Evolutionary conservation across 139 green algal genomes (phyloP), one percentile per base, ranked within the genome.

Genomic region (Nannochloris sp.): DNA sequence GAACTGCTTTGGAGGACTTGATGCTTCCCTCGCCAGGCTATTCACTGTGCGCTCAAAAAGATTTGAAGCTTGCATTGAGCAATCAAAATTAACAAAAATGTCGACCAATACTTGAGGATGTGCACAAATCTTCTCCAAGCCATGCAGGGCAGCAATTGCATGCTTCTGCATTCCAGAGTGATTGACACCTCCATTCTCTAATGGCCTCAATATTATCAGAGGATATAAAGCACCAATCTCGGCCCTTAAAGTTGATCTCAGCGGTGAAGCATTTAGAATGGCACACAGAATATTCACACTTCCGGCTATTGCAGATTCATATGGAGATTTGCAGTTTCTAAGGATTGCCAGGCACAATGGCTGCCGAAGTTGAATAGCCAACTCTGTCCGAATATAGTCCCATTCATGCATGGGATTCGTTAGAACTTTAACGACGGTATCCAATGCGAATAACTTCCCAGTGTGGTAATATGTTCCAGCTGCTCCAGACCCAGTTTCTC

Each of bases 61-160:
- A 78, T 90, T 87, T 44, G 79, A 68, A 10, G 76, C 79, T 51
- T 86, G 68, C 64, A 95, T 68, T 57, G 94, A 85, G 62, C 90
- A 96, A 75, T 97, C 90, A 68, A 90, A 97, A 76, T 97, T 97
- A 16, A 97, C 84, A 75, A 93, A 97, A 14, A 95, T 60, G 60
- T 96, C 89, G 36, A 94, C 85, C 70, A 90, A 58, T 31, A 73
- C 23, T 56, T 76, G 69, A 9, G 60, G 23, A 19, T n/a, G 15
- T 16, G 12, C 29, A 19, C 60, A 66, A 21, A 66, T 31, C 14
- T 16, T 8, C 15, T 37, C 60, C 25, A 66, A 21, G 19, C 57
- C 57, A 18, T 8, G 19, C 14, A 66, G 37, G 8, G 36, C 34
- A 21, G 36, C 36, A 21, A 54, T 21, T 4, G 31, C 60, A n/a